These are phyloP conservation scores for Pyracantha coccinea DNA, from an alignment of 331 rosid species.

Conservation along the genomic window DNA sequence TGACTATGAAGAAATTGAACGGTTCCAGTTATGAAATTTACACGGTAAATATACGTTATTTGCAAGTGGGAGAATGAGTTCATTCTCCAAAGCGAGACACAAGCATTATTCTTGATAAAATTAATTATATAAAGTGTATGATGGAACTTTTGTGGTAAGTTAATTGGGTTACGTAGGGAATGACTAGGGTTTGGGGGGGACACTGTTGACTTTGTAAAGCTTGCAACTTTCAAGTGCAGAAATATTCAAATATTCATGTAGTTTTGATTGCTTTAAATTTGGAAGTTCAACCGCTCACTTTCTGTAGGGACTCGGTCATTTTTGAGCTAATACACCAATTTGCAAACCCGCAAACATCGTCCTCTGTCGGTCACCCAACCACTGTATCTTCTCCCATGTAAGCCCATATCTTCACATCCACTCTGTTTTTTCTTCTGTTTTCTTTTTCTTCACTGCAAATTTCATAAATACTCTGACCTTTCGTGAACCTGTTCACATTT, in stretches of 20 bases:
- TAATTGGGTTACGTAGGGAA: conserved; percentile 34
- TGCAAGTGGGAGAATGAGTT: too few relatives aligned
- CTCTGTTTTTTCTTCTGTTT: not conserved
- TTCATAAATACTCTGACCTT: conserved; percentile 10
- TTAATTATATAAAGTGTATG: too few relatives aligned
- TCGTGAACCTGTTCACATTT: not conserved
- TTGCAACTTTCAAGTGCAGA: conserved; percentile 5
- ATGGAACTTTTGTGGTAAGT: not conserved
- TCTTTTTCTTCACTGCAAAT: not conserved
- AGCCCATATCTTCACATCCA: conserved; percentile 24
- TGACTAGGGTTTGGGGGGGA: conserved; percentile 34
- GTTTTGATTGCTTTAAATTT: not conserved
- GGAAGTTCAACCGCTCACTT: conserved; percentile 51
- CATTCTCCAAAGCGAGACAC: too few relatives aligned
- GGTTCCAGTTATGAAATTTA: too few relatives aligned
- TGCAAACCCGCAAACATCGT: conserved; percentile 24
- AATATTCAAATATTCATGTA: not conserved
- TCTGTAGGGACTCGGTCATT: conserved; percentile 17
- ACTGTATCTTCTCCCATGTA: conserved; percentile 33
- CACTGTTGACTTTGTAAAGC: conserved; percentile 42
- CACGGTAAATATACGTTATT: accelerated
- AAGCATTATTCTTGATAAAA: too few relatives aligned
- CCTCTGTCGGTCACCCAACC: conserved; percentile 39
- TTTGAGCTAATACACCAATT: conserved; percentile 42
- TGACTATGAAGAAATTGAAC: too few relatives aligned